phyloP scores from a whole-genome alignment of 1,284 basidiomycete genomes.

The Ceratobasidium theobromae region DNA sequence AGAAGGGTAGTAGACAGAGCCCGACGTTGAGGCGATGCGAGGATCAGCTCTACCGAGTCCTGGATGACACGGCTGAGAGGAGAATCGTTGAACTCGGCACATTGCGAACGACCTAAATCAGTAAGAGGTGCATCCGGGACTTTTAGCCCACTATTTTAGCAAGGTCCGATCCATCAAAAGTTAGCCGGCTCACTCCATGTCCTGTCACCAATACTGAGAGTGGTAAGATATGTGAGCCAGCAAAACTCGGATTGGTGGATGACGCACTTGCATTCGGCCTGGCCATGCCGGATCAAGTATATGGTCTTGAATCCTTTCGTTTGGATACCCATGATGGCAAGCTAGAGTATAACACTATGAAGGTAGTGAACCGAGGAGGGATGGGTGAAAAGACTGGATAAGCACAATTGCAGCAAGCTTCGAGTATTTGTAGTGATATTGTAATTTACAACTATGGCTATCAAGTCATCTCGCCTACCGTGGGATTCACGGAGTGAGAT shows the following conservation, averaged over 20 bases:
- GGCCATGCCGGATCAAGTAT: constrained; percentile 25
- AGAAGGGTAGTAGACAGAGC: constrained; percentile 17
- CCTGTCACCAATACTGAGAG: background rate
- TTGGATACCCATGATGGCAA: background rate
- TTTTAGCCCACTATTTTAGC: background rate
- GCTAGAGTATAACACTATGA: background rate
- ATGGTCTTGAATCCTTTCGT: constrained; percentile 3
- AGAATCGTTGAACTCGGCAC: background rate
- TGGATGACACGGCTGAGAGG: background rate
- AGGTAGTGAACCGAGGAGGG: background rate
- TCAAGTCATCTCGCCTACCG: no score
- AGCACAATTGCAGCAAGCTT: no score
- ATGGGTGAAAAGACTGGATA: background rate
- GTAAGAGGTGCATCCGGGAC: constrained; percentile 24
- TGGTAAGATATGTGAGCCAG: background rate
- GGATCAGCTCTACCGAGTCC: constrained; percentile 7
- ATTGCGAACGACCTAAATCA: constrained; percentile 12
- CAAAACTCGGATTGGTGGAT: background rate
- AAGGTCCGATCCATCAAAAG: background rate
- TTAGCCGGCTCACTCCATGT: background rate
- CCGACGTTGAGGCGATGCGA: constrained; percentile 14
- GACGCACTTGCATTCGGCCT: constrained; percentile 30
- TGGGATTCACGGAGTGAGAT: no score
- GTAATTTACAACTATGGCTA: no score
- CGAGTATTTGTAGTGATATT: no score